Evolutionary conservation across 495 filamentous ascomycete genomes (phyloP), one percentile per base, ranked within the genome.

Genomic region (Penicillium simplicissimum): DNA sequence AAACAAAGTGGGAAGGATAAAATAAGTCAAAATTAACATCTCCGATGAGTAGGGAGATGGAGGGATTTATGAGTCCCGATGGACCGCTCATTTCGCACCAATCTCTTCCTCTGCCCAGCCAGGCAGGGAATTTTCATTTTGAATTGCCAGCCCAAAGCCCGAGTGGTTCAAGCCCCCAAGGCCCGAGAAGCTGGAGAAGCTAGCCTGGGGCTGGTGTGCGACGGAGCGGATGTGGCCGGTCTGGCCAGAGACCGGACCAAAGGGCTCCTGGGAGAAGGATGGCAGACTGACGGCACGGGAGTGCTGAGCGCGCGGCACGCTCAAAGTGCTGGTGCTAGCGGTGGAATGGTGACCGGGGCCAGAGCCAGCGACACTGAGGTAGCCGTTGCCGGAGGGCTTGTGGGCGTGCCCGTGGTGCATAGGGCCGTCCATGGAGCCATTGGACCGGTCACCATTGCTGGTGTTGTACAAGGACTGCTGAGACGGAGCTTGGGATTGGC

Each of bases 231-330:
- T 61, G 58, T 82, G 72, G 47, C 74, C 67, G 10, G 77, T 69
- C 53, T 82, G 77, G 23, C 69, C 63, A 10, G 74, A 74, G 40
- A 73, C 71, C 33, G 82, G 81, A 4, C 79, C 79, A 55, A 86
- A 82, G 21, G 79, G 78, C 45, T 86, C 85, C 67, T 87, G 86
- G 0, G 85, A 83, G 70, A 88, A 88, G 6, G 84, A 91, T 1
- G 92, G 92, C 62, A 96, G 76, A 69, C 90, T 94, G 57, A 95
- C 90, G 42, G 92, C 90, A 34, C 92, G 88, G 67, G 86, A 89
- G 74, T 96, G 92, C 64, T 90, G 88, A 31, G 84, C 85, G 38
- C 90, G 87, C 34, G 79, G 80, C 19, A 79, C 79, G 60, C 79
- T 84, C 55, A 85, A 69, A 58, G 68, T 78, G 68, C 84, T 87